Evolutionary conservation across 2,329 filamentous ascomycete species (phyloP).

Genomic region (Sclerotinia borealis): DNA sequence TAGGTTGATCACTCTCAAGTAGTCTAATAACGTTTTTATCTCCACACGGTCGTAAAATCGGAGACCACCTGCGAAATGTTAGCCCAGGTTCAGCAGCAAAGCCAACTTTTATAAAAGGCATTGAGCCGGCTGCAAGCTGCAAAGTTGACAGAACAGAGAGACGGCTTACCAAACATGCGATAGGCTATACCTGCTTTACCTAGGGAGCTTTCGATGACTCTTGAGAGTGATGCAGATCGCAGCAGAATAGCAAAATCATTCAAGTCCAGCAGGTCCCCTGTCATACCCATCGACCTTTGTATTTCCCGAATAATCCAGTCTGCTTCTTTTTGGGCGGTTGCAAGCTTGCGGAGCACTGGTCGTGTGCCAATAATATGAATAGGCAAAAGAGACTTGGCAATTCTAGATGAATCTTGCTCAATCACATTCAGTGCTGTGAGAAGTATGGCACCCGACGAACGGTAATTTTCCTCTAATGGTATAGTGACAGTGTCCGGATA

Average conservation of each 20-base stretch:
- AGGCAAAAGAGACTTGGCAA: conserved; percentile 71
- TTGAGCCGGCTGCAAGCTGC: background rate
- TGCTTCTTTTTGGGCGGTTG: conserved; percentile 66
- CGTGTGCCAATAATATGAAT: conserved; percentile 74
- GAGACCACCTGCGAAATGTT: conserved; percentile 48
- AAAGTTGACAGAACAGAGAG: background rate
- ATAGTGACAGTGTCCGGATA: conserved; percentile 77
- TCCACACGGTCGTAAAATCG: conserved; percentile 91
- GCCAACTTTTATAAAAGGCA: background rate
- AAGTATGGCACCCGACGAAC: conserved; percentile 82
- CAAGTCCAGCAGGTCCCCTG: conserved; percentile 64
- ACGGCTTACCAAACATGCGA: conserved; percentile 67
- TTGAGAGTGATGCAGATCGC: conserved; percentile 75
- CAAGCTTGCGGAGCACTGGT: conserved; percentile 73
- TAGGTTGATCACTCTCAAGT: conserved; percentile 77
- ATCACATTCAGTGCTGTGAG: conserved; percentile 77
- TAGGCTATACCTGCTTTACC: conserved; percentile 80
- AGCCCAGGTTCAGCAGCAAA: conserved; percentile 11
- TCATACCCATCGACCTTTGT: conserved; percentile 61
- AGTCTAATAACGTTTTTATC: conserved; percentile 81
- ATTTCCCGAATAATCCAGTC: conserved; percentile 87
- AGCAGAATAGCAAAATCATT: conserved; percentile 82
- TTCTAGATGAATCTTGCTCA: conserved; percentile 77
- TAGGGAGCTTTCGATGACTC: conserved; percentile 78
- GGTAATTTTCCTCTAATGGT: conserved; percentile 88